A percentile compares a stretch with the other conserved stretches of the same genome.
Conservation (phyloP, 2,329 filamentous ascomycete species). For the Aspergillus sp. region DNA sequence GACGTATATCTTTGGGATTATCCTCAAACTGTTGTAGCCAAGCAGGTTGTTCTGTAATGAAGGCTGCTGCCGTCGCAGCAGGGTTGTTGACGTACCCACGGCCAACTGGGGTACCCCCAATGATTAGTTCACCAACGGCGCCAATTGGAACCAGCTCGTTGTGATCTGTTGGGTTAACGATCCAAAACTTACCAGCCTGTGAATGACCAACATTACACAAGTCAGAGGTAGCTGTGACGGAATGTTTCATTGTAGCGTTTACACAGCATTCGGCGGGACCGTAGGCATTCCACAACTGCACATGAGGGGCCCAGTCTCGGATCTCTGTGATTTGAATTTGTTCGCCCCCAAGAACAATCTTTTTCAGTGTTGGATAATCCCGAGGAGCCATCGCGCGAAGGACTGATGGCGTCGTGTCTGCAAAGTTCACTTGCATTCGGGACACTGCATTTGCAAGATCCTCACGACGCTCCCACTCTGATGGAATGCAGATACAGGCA, state of each 20-base stretch:
- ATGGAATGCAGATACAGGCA: constrained; percentile 52
- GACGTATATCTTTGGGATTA: constrained; percentile 6
- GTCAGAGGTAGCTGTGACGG: background rate
- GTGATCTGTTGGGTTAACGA: constrained; percentile 6
- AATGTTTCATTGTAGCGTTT: background rate
- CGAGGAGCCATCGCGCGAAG: constrained; percentile 36
- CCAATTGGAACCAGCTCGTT: constrained; percentile 25
- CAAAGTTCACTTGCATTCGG: constrained; percentile 45
- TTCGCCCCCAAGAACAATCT: constrained; percentile 20
- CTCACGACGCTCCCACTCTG: constrained; percentile 35
- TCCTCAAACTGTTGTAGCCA: constrained; percentile 1
- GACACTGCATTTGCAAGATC: constrained; percentile 45
- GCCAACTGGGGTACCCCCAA: constrained; percentile 31
- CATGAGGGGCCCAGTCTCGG: constrained; percentile 23
- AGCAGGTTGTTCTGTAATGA: constrained; percentile 18
- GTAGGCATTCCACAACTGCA: constrained; percentile 10
- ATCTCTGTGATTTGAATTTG: constrained; percentile 17
- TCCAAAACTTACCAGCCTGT: constrained; percentile 5
- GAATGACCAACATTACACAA: constrained; percentile 4
- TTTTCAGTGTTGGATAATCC: constrained; percentile 33
- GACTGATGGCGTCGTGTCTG: constrained; percentile 55
- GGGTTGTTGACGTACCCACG: constrained; percentile 23
- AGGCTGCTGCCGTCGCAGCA: constrained; percentile 16
- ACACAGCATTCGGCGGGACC: constrained; percentile 13
- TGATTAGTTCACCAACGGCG: constrained; percentile 36